Conservation (phyloP, 2,329 filamentous ascomycete species). For the Apiospora hydei region DNA sequence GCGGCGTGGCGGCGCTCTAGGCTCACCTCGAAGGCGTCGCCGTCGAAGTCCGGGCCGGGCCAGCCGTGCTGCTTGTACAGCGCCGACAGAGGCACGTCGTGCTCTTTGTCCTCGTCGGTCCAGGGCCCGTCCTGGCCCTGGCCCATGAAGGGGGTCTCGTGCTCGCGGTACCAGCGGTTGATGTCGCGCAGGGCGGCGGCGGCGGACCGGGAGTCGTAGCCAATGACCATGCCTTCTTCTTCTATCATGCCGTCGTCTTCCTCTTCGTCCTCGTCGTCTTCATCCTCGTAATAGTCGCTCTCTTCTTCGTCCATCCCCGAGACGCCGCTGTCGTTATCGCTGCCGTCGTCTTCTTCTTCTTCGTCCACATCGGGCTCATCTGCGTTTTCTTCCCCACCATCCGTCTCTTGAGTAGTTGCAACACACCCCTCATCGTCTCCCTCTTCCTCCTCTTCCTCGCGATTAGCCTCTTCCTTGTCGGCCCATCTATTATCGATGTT, state of each 20-base stretch:
- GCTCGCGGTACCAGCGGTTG: background rate
- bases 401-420: background rate
- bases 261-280: background rate
- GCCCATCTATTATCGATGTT: background rate
- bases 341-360: background rate
- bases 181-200: background rate
- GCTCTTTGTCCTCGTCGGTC: background rate
- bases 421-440: background rate
- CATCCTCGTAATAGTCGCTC: background rate
- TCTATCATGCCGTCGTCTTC: background rate
- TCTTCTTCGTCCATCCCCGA: background rate
- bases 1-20: background rate
- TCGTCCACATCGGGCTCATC: background rate
- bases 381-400: background rate
- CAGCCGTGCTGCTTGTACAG: background rate
- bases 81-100: background rate
- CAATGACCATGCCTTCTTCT: background rate
- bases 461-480: background rate
- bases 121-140: background rate
- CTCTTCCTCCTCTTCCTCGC: background rate
- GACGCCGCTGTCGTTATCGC: background rate
- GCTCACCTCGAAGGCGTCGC: background rate
- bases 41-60: background rate
- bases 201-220: background rate
- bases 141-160: background rate